Evolutionary conservation across 1,284 basidiomycete genomes (phyloP).

Genomic region (Naganishia sp.): DNA sequence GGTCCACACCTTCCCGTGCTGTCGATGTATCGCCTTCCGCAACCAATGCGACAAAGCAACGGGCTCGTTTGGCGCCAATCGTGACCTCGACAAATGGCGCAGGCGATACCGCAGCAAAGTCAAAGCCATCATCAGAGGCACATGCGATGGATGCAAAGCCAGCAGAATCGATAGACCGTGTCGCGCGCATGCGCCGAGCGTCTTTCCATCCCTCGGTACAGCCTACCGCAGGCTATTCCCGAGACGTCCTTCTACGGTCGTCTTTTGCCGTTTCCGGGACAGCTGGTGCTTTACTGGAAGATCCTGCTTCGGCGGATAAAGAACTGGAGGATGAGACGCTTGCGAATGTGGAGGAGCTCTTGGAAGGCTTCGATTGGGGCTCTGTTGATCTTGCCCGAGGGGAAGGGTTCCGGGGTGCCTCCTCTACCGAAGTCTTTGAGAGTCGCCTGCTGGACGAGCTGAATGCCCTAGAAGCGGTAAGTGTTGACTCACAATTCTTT

Average conservation of each 20-base stretch:
- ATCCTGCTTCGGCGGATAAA: slow-evolving; percentile 60
- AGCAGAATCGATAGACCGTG: slow-evolving; percentile 13
- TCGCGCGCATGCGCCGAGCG: slow-evolving; percentile 39
- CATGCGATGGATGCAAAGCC: slow-evolving; percentile 9
- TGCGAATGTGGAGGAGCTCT: slow-evolving; percentile 93
- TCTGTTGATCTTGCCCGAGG: slow-evolving; percentile 16
- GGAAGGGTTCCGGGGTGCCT: slow-evolving; percentile 45
- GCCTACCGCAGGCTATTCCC: slow-evolving; percentile 51
- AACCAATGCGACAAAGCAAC: slow-evolving; percentile 24
- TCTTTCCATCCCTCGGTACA: slow-evolving; percentile 51
- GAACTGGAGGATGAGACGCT: slow-evolving; percentile 77
- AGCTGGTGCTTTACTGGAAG: slow-evolving; percentile 45
- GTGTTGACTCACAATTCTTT: slow-evolving; percentile 33
- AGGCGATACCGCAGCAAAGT: slow-evolving; percentile 1
- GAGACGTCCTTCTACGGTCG: slow-evolving; percentile 65
- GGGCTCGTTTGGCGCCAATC: slow-evolving; percentile 29
- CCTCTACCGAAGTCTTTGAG: slow-evolving; percentile 83
- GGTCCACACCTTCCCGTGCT: neutral
- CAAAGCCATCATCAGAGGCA: neutral
- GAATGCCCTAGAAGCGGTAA: slow-evolving; percentile 82
- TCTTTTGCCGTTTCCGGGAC: slow-evolving; percentile 41
- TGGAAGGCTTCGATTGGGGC: slow-evolving; percentile 93
- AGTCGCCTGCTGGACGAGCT: slow-evolving; percentile 81
- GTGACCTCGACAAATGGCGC: slow-evolving; percentile 23
- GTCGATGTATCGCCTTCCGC: too few species aligned